A percentile compares a stretch with the other conserved stretches of the same genome.
These are phyloP conservation scores for Botrytis paeoniae DNA, from an alignment of 2,329 filamentous ascomycete genomes.

Conservation along the genomic window DNA sequence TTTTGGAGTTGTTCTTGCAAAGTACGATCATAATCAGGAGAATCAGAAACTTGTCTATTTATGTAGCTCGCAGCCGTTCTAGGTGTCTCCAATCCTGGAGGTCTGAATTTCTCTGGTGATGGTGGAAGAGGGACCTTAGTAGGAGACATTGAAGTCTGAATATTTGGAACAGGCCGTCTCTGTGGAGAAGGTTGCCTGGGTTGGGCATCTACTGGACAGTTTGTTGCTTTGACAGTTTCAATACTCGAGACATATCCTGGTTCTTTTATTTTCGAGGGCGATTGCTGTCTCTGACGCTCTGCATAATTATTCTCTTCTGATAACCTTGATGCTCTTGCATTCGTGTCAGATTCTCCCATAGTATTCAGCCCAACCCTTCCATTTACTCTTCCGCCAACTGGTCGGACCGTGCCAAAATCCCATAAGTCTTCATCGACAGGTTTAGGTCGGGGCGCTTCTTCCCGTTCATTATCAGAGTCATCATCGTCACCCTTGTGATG, in stretches of 20 bases:
- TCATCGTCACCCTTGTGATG: slow-evolving; percentile 73
- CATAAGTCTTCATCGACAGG: slow-evolving; percentile 79
- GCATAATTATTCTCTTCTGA: slow-evolving; percentile 52
- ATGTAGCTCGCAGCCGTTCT: slow-evolving; percentile 46
- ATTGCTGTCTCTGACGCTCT: slow-evolving; percentile 50
- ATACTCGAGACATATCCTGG: slow-evolving; percentile 36
- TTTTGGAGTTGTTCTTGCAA: slow-evolving; percentile 62
- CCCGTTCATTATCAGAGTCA: slow-evolving; percentile 54
- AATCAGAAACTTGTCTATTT: slow-evolving; percentile 45
- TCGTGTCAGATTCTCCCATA: slow-evolving; percentile 79
- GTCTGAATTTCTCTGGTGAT: slow-evolving; percentile 51
- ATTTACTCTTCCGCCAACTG: slow-evolving; percentile 65
- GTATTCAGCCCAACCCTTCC: slow-evolving; percentile 61
- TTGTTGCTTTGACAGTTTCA: slow-evolving; percentile 54
- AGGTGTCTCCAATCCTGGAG: slow-evolving; percentile 47
- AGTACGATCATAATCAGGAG: slow-evolving; percentile 58
- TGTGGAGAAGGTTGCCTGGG: slow-evolving; percentile 60
- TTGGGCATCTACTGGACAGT: slow-evolving; percentile 45
- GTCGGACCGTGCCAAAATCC: slow-evolving; percentile 95
- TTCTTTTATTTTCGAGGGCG: slow-evolving; percentile 51
- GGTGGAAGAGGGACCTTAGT: slow-evolving; percentile 59
- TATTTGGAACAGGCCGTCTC: slow-evolving; percentile 49
- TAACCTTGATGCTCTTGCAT: slow-evolving; percentile 62
- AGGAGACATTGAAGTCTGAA: slow-evolving; percentile 45
- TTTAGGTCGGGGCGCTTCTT: slow-evolving; percentile 44